Conservation (phyloP, 2,329 filamentous ascomycete genomes). For the Fusarium globosum region DNA sequence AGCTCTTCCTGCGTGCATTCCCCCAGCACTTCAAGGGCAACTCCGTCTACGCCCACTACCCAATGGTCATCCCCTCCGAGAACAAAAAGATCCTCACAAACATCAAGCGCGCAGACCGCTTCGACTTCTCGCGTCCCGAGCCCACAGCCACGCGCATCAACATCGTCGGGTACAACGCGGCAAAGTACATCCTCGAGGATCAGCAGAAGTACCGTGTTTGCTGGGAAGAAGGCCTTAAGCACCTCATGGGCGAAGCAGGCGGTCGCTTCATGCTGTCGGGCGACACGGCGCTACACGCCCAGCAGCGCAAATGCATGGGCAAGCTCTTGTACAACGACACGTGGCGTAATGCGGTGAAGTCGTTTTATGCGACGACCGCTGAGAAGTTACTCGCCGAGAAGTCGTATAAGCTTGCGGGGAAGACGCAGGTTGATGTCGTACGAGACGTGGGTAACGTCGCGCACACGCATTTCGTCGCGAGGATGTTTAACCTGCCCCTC, state of each 20-base stretch:
- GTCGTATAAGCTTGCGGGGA: conserved; percentile 67
- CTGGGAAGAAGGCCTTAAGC: conserved; percentile 72
- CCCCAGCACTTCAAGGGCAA: conserved; percentile 81
- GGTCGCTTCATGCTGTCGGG: conserved; percentile 68
- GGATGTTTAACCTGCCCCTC: conserved; percentile 73
- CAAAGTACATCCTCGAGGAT: conserved; percentile 70
- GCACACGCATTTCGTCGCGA: conserved; percentile 72
- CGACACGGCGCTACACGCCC: conserved; percentile 59
- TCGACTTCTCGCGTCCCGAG: conserved; percentile 74
- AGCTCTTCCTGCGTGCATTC: conserved; percentile 82
- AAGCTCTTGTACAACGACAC: conserved; percentile 70
- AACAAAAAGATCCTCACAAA: conserved; percentile 77
- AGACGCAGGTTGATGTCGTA: conserved; percentile 75
- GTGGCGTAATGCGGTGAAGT: conserved; percentile 71
- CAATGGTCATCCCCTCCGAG: conserved; percentile 76
- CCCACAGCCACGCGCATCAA: conserved; percentile 63
- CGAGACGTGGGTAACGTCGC: conserved; percentile 76
- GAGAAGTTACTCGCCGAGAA: conserved; percentile 72
- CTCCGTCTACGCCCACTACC: conserved; percentile 85
- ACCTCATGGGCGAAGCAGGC: conserved; percentile 67
- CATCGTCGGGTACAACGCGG: conserved; percentile 70
- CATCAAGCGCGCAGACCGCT: conserved; percentile 74
- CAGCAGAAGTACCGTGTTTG: conserved; percentile 70
- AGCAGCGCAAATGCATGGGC: conserved; percentile 64
- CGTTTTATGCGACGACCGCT: conserved; percentile 73